phyloP scores from a whole-genome alignment of 345 rosid species.

The Crucihimalaya himalaica region DNA sequence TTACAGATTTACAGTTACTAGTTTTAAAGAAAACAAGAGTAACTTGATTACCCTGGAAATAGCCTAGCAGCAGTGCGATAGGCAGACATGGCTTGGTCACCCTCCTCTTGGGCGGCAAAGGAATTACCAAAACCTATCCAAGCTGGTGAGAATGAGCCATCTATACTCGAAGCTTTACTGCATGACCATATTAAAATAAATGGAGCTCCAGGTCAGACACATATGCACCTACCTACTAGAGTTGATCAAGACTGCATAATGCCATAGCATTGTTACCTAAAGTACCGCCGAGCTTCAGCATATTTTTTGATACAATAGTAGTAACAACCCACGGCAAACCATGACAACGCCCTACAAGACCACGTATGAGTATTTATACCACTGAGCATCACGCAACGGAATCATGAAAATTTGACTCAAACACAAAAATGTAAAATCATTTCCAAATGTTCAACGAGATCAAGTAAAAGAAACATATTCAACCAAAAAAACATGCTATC shows the following conservation, averaged over 20 bases:
- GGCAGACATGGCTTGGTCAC: conserved; percentile 97
- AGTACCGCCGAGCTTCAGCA: conserved; percentile 83
- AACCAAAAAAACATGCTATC: background rate
- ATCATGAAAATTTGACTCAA: conserved; percentile 7
- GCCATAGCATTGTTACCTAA: conserved; percentile 55
- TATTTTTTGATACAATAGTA: conserved; percentile 84
- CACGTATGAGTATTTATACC: conserved; percentile 13
- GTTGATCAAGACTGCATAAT: conserved; percentile 14
- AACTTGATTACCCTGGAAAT: conserved; percentile 81
- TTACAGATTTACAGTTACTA: conserved; percentile 17
- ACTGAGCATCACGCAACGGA: conserved; percentile 23
- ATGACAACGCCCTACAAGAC: conserved; percentile 82
- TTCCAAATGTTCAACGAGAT: background rate
- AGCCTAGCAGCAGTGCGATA: conserved; percentile 93
- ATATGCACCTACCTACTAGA: conserved; percentile 1
- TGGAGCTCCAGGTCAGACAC: conserved; percentile 18
- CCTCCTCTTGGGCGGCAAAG: conserved; percentile 87
- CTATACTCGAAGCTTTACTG: conserved; percentile 88
- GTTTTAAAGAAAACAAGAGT: background rate
- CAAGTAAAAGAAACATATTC: background rate
- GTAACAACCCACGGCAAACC: conserved; percentile 89
- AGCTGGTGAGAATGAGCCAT: conserved; percentile 88
- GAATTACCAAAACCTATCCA: conserved; percentile 95
- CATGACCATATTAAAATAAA: conserved; percentile 25
- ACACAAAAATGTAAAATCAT: background rate